These are phyloP conservation scores for Colletotrichum sp. DNA, from an alignment of 2,329 filamentous ascomycete species.

Conservation along the genomic window DNA sequence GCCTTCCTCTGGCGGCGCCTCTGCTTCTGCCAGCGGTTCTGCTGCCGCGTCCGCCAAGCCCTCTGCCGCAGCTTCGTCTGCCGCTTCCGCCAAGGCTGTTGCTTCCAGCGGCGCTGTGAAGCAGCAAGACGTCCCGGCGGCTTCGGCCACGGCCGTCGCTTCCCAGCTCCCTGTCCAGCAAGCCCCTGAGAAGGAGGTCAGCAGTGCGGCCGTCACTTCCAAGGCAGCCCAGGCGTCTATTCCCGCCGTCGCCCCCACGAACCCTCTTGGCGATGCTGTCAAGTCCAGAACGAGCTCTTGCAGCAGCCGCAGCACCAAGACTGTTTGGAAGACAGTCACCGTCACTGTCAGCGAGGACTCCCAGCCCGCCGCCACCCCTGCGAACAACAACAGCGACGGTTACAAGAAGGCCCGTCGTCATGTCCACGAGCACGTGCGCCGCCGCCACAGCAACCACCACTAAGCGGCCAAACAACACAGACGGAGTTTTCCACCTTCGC, in stretches of 20 bases:
- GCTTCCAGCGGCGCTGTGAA: not conserved
- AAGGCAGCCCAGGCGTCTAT: not conserved
- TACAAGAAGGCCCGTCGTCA: slow-evolving; percentile 37
- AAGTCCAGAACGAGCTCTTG: slow-evolving; percentile 24
- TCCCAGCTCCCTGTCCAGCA: slow-evolving; percentile 12
- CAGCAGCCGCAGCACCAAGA: slow-evolving; percentile 33
- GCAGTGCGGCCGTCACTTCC: not conserved
- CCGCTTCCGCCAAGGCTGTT: not conserved
- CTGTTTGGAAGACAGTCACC: slow-evolving; percentile 50
- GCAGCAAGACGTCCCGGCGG: not conserved
- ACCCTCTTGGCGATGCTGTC: not conserved
- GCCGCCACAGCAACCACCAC: slow-evolving; percentile 34
- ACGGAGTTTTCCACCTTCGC: not conserved
- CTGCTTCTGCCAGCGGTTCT: not conserved
- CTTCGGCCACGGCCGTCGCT: not conserved
- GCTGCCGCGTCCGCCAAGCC: not conserved
- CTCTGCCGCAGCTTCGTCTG: not conserved
- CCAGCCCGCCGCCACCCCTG: not conserved
- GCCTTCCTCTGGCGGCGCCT: not conserved
- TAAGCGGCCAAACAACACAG: slow-evolving; percentile 18
- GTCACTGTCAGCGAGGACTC: slow-evolving; percentile 52
- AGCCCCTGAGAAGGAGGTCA: not conserved
- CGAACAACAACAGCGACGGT: slow-evolving; percentile 10
- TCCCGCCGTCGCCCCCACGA: slow-evolving; percentile 16
- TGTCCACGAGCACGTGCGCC: slow-evolving; percentile 37